Conservation (phyloP, 2,329 filamentous ascomycete genomes). For the Lecanoromycetidae sp. region DNA sequence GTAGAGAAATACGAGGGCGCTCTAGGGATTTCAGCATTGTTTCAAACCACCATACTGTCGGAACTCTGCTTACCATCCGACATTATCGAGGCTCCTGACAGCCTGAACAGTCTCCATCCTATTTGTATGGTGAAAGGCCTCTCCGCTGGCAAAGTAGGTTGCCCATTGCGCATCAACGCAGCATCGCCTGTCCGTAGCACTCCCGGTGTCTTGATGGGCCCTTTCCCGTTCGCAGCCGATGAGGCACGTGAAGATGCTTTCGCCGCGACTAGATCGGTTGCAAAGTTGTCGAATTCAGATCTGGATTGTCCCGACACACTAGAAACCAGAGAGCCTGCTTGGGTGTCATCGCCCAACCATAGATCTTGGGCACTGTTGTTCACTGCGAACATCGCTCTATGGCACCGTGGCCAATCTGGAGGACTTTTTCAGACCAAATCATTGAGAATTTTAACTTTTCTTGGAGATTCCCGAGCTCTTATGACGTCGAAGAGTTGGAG, state of each 20-base stretch:
- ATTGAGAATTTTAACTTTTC: too few species aligned
- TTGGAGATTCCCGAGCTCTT: too few species aligned
- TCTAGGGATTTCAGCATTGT: conserved; percentile 43
- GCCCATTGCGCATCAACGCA: conserved; percentile 5
- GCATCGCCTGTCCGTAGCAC: conserved; percentile 11
- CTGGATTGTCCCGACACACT: conserved; percentile 3
- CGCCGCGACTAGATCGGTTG: not conserved
- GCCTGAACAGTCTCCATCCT: conserved; percentile 53
- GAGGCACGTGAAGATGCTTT: not conserved
- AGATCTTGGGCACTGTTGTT: conserved; percentile 7
- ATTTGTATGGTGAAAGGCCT: conserved; percentile 61
- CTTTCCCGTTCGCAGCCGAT: conserved; percentile 3
- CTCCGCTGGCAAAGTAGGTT: conserved; percentile 36
- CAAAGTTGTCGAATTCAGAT: conserved; percentile 10
- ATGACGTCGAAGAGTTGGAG: too few species aligned
- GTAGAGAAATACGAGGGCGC: conserved; percentile 94
- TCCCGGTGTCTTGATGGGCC: conserved; percentile 5
- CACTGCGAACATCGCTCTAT: conserved; percentile 3
- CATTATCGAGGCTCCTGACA: conserved; percentile 58
- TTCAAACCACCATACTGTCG: conserved; percentile 1
- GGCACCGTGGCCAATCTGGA: not conserved
- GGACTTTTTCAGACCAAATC: not conserved
- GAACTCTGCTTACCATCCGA: conserved; percentile 51
- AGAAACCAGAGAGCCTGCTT: conserved; percentile 3
- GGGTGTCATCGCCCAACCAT: conserved; percentile 12